A percentile compares a stretch with the other conserved stretches of the same genome.
Conservation (phyloP, 192 early-diverging fungal genomes). For the Mortierella alpina region DNA sequence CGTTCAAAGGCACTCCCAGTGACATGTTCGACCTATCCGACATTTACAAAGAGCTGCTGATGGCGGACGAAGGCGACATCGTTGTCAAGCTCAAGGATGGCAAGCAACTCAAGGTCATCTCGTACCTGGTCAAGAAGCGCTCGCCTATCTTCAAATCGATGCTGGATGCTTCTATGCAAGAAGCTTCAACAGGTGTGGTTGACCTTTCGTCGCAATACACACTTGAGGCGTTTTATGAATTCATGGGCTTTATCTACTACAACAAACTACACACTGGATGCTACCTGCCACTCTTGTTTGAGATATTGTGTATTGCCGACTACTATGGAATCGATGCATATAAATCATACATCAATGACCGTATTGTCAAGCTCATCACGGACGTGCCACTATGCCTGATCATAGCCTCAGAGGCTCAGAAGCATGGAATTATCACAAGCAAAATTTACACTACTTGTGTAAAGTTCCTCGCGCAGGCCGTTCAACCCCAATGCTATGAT, state of each 20-base stretch:
- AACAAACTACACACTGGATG: constrained; percentile 10
- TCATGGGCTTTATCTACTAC: constrained; percentile 21
- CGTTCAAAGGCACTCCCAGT: too few relatives aligned
- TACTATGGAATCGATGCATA: constrained; percentile 7
- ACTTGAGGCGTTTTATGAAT: constrained; percentile 10
- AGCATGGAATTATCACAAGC: constrained; percentile 11
- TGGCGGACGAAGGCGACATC: constrained; percentile 11
- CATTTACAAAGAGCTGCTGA: constrained; percentile 8
- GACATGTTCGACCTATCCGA: constrained; percentile 1
- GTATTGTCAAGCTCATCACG: constrained; percentile 7
- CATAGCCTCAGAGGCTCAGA: constrained; percentile 17
- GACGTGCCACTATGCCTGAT: constrained; percentile 6
- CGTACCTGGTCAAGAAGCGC: constrained; percentile 18
- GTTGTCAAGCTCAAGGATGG: constrained; percentile 24
- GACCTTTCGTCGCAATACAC: constrained; percentile 9
- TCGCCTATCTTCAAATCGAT: constrained; percentile 15
- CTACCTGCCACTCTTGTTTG: constrained; percentile 12
- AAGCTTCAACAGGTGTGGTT: constrained; percentile 13
- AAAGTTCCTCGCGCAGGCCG: neutral
- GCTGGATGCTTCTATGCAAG: constrained; percentile 11
- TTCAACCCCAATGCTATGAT: neutral
- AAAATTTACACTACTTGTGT: constrained; percentile 3
- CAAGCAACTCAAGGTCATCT: constrained; percentile 13
- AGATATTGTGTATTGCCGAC: constrained; percentile 14
- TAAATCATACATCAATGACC: constrained; percentile 1